Base-by-base conservation (phyloP, 345 rosid species). In the Anastatica hierochuntica region DNA sequence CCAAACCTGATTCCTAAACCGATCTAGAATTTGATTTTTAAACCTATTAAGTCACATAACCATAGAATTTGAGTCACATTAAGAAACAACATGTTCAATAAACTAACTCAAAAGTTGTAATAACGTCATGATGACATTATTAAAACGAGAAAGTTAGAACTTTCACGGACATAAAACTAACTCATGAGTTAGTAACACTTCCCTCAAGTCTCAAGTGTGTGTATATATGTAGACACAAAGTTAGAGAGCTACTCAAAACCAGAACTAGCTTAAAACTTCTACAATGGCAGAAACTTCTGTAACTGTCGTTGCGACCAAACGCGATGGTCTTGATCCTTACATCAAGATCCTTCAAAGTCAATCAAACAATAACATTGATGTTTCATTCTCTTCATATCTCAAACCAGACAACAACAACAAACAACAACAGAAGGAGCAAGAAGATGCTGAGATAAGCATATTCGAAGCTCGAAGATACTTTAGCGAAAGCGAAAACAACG, bases 391-490 rank as follows among this genome's bases (percentile, higher is more conserved):
- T 26, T 70, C 74, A 2, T 70, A 63, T 51, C 74, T 70, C 56
- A 70, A 63, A 6, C 51, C 50, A 50, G 65, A 46, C 20, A 19
- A 40, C 34, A 60, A 60, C 34, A 21, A 49, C 13, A 14, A 42
- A 31, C 60, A 49, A 13, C 53, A 53, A 33, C 29, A 62, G 26
- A 56, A 68, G 14, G 54, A 49, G 14, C 43, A 20, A 35, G 90
- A 79, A 12, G 85, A 85, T 40, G 29, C 76, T 0, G 95, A 89
- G 62, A 52, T 85, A 24, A 75, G 86, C 64, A 79, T 88, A 35
- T 84, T 88, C 14, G 87, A 85, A 37, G 97, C 95, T 6, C 66
- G 61, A 41, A 79, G 72, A 31, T 82, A 84, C 77, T 84, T 88
- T 69, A 77, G 70, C 20, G 84, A 77, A 65, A 49, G 4, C 39